A percentile compares a stretch with the other conserved stretches of the same genome.
Conservation (phyloP, 2,329 filamentous ascomycete genomes). For the Didymella pinodella region DNA sequence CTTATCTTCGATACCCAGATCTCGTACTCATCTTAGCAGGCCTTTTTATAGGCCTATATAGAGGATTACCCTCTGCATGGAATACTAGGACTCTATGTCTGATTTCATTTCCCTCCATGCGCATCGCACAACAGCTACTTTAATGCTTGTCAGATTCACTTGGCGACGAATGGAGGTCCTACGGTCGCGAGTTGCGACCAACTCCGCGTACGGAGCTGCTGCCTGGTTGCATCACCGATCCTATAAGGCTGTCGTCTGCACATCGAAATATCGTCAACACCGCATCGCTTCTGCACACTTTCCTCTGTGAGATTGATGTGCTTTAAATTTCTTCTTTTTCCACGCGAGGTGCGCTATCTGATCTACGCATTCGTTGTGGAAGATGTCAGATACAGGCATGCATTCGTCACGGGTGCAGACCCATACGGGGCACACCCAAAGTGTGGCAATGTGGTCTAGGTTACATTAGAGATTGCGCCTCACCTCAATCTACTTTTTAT, state of each 20-base stretch:
- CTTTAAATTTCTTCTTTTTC: neutral
- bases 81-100: neutral
- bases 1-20: conserved; percentile 18
- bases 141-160: too few relatives aligned
- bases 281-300: too few relatives aligned
- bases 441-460: too few relatives aligned
- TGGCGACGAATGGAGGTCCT: too few relatives aligned
- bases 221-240: neutral
- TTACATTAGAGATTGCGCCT: too few relatives aligned
- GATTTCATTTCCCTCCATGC: neutral
- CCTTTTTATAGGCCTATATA: conserved; percentile 1
- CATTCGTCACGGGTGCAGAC: neutral
- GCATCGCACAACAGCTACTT: neutral
- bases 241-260: too few relatives aligned
- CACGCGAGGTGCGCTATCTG: neutral
- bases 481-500: too few relatives aligned
- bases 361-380: neutral
- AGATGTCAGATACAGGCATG: neutral
- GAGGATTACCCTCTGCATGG: conserved; percentile 1
- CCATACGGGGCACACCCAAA: too few relatives aligned
- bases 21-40: neutral
- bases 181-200: too few relatives aligned
- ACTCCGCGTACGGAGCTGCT: neutral
- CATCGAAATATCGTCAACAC: too few relatives aligned
- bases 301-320: neutral